Base-by-base conservation (phyloP, 2,329 filamentous ascomycete genomes). In the Stachybotrys echinatus region DNA sequence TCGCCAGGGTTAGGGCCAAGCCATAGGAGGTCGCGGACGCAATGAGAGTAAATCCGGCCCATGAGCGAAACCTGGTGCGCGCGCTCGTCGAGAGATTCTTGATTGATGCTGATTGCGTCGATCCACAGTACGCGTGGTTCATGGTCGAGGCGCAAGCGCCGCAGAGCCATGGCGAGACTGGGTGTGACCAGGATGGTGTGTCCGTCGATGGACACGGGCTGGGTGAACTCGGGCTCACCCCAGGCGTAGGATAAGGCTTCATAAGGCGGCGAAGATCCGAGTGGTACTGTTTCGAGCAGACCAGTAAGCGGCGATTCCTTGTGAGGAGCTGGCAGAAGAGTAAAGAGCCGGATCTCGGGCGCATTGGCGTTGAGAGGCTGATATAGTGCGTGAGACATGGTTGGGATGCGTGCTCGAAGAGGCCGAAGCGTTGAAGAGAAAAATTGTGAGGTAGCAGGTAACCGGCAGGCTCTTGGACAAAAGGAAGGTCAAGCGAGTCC, bases 171-270 rank as follows among this genome's bases (percentile, higher is more conserved):
- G 7, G 42, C 42, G 18, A 45, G 21, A 12, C 23, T 45, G 4
- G 21, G 18, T 10, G 42, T 45, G n/a, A 45, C n/a, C 3, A 23
- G 42, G 23, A 23, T 4, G 12, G 19, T 23, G 8, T 45, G 19
- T 20, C 42, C 7, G 23, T 45, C 18, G 18, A 45, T 23, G 6
- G 23, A 8, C 5, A 45, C 42, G 7, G 42, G 42, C n/a, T 45
- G 10, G 22, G 42, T 45, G 23, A 12, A 23, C 23, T 45, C 42
- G 10, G 19, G 42, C 6, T 6, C 6, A 6, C 42, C 42, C 42
- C 42, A 45, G 12, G 42, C 22, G 23, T 45, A 45, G 42, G 42
- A 45, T 21, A 45, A 23, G 8, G 42, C 42, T 23, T 45, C 42
- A 21, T 45, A 45, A 23, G 42, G 19, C 5, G 42, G 42, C 18